Percentiles rank a stretch among this genome's conserved stretches.
Evolutionary conservation across 2,329 filamentous ascomycete species (phyloP).

Genomic region (Curvularia verruculosa): DNA sequence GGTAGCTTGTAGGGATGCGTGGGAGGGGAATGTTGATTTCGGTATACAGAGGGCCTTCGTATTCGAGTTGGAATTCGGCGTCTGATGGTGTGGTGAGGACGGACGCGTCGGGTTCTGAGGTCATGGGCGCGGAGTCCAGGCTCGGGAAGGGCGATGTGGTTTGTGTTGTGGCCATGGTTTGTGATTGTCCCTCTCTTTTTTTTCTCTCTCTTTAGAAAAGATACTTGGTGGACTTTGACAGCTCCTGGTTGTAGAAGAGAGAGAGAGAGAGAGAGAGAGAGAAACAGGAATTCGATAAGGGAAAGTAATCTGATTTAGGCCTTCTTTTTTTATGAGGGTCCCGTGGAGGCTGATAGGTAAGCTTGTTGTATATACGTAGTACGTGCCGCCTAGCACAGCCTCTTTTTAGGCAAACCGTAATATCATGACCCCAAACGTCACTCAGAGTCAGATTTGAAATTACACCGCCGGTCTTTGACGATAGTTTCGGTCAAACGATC

Average conservation of each 20-base stretch:
- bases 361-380: too few relatives aligned
- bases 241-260: background rate
- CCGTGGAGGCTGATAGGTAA: background rate
- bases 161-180: slow-evolving; percentile 4
- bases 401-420: slow-evolving; percentile 13
- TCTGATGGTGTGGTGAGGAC: background rate
- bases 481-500: background rate
- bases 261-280: background rate
- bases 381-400: slow-evolving; percentile 12
- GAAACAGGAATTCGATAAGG: background rate
- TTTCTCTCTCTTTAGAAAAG: too few relatives aligned
- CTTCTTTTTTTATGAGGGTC: too few relatives aligned
- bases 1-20: slow-evolving; percentile 19
- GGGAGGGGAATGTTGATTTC: slow-evolving; percentile 46
- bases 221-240: background rate
- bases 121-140: slow-evolving; percentile 5
- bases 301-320: background rate
- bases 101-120: slow-evolving; percentile 6
- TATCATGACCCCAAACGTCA: background rate
- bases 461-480: background rate
- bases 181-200: background rate
- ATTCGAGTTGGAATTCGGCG: background rate
- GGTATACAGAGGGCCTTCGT: slow-evolving; percentile 40
- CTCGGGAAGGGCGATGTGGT: slow-evolving; percentile 5
- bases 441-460: background rate